phyloP scores from a whole-genome alignment of 106 monocot genomes.

The Acorus gramineus region DNA sequence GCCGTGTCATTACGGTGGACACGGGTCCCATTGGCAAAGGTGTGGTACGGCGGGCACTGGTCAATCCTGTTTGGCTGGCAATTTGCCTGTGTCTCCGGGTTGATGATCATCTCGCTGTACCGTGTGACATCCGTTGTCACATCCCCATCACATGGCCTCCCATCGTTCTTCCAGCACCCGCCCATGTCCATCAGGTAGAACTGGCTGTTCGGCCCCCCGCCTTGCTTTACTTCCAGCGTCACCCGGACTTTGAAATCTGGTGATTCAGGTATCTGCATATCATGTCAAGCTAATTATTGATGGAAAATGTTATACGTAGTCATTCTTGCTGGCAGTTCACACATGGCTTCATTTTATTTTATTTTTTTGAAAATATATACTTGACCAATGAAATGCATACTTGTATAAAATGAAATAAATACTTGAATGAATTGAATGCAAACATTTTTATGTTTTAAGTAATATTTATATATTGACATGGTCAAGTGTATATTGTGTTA shows the following conservation, averaged over 20 bases:
- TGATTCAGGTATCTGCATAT: conserved; percentile 51
- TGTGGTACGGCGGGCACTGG: conserved; percentile 70
- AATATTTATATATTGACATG: too few relatives aligned
- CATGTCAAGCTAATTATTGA: too few relatives aligned
- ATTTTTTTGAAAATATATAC: too few relatives aligned
- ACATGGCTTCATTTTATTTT: too few relatives aligned
- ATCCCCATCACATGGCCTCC: conserved; percentile 65
- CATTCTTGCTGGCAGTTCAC: too few relatives aligned
- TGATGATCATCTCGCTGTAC: conserved; percentile 84
- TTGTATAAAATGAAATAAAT: background rate
- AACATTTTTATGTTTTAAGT: background rate
- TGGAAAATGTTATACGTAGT: too few relatives aligned
- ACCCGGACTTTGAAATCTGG: conserved; percentile 70
- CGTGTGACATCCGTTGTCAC: conserved; percentile 70
- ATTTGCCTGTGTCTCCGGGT: conserved; percentile 44
- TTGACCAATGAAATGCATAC: too few relatives aligned
- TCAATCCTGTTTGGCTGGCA: conserved; percentile 31
- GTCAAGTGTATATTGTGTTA: too few relatives aligned
- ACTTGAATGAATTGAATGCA: background rate
- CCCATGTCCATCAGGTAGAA: conserved; percentile 96
- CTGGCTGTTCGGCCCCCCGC: conserved; percentile 64
- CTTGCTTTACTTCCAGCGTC: conserved; percentile 39
- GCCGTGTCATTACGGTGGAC: conserved; percentile 37
- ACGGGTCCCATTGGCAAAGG: conserved; percentile 40
- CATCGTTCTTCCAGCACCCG: conserved; percentile 88